Evolutionary conservation across 2,329 filamentous ascomycete genomes (phyloP), one percentile per base, ranked within the genome.

Genomic region (Fusarium dimerum): DNA sequence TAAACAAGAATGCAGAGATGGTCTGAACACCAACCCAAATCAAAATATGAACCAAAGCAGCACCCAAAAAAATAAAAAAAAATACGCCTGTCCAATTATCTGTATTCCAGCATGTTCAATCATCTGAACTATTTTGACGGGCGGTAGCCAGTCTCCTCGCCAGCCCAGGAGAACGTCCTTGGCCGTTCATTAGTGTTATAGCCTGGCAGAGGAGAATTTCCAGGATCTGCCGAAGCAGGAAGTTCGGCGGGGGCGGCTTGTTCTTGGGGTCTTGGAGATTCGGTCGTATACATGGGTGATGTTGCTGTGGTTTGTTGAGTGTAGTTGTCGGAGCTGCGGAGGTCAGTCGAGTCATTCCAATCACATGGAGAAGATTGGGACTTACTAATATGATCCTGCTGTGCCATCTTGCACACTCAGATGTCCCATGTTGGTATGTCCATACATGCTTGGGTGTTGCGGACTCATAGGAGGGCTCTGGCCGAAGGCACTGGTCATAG

Each of bases 201-300:
- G 29, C 52, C 55, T 2, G 74, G 74, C n/a, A 71, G 59, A 13
- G 69, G 68, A 17, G 70, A 71, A 40, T 67, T 64, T 1, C 62
- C 66, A 2, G 66, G 68, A 5, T 68, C 65, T 1, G 52, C 45
- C 8, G 65, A 68, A 1, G 65, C 56, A 5, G 74, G 69, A 2
- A 77, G 59, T 54, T 77, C 75, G 1, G 67, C 69, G 0, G 63
- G 64, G 3, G 63, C 48, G 12, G 45, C 10, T 20, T 52, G 56
- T 13, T 64, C 55, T 9, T 47, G 48, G 13, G 57, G 64, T 39
- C 58, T 64, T 6, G 63, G 61, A 5, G 57, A 52, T 40, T 44
- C 45, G 20, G 29, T 45, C 15, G 45, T n/a, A n/a, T 55, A 51
- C 4, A 56, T 55, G 17, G 53, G 59, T 29, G 60, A 54, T 16